Base-by-base conservation (phyloP, 108 stramenopile genomes). In the Skeletonema grethae region DNA sequence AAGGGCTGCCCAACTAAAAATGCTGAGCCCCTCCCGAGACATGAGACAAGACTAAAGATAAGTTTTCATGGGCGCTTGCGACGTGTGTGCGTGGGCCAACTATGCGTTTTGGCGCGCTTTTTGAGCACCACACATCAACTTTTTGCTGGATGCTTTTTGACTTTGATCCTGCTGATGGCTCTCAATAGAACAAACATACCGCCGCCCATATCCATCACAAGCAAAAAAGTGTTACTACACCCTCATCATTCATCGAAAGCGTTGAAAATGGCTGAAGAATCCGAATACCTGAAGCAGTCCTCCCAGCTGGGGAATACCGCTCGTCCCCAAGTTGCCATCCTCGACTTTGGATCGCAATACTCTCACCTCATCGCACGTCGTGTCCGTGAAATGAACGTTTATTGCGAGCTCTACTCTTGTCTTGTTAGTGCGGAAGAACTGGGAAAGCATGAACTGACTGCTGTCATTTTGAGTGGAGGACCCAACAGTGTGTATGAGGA, bases 321-420 rank as follows among this genome's bases (percentile, higher is more conserved):
- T 53, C 89, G 93, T 1, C 92, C 94, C 18, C 97, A 98, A 85
- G 88, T 99, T 24, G 96, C 97, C 9, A 98, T 99, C 68, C 83
- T 99, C 58, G 99, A 99, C 85, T 99, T 98, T 75, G 99, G 99
- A 16, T 95, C 94, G 25, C 99, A 99, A 73, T 99, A 98, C 86
- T 93, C 92, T 62, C 98, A 99, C 80, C 86, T 99, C 55, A 99
- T 99, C 75, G 99, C 97, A 16, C 88, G 98, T 59, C 87, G 98
- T 10, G 95, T 99, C 24, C 94, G 99, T n/a, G 97, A 95, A 73
- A 65, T 96, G 58, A 83, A 95, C 76, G 95, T 98, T 28, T 98
- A 96, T 73, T 99, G 97, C 79, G 98, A 99, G 70, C 85, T 99
- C 15, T 96, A 98, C 70, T 90, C 92, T 66, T 98, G 98, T 75